These are phyloP conservation scores for Pascua guehoae DNA, from an alignment of 1,284 basidiomycete genomes.

Conservation along the genomic window DNA sequence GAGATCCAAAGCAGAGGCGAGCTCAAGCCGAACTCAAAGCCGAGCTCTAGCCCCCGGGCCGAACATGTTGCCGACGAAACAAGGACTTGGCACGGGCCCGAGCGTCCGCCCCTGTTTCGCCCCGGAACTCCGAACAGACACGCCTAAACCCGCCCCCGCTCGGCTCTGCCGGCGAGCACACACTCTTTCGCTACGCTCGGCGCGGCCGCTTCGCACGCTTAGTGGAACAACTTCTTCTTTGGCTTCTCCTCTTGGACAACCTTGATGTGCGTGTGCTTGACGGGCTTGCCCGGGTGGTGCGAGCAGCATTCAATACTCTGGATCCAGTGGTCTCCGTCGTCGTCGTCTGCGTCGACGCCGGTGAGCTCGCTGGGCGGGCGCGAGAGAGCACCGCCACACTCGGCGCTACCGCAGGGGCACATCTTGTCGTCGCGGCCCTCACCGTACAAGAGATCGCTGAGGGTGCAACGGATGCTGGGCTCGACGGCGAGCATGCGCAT, in stretches of 20 bases:
- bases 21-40: no score
- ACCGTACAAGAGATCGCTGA: slow-evolving; percentile 87
- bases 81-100: no score
- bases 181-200: not conserved
- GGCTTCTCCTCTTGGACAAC: slow-evolving; percentile 46
- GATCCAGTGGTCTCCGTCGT: slow-evolving; percentile 59
- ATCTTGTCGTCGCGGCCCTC: slow-evolving; percentile 67
- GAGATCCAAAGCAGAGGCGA: no score
- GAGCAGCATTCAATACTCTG: slow-evolving; percentile 70
- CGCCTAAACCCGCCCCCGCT: not conserved
- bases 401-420: slow-evolving; percentile 64
- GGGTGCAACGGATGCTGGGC: slow-evolving; percentile 80
- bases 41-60: no score
- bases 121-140: not conserved
- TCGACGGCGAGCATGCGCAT: slow-evolving; percentile 93
- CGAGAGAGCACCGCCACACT: slow-evolving; percentile 50
- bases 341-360: slow-evolving; percentile 38
- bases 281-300: slow-evolving; percentile 44
- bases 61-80: no score
- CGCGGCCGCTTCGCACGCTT: slow-evolving; percentile 7
- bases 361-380: slow-evolving; percentile 45
- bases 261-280: slow-evolving; percentile 48
- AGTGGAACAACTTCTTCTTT: slow-evolving; percentile 51
- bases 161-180: not conserved
- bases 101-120: no score